A percentile compares a stretch with the other conserved stretches of the same genome.
These are phyloP conservation scores for Hevea brasiliensis DNA, from an alignment of 345 rosid genomes.

Conservation along the genomic window DNA sequence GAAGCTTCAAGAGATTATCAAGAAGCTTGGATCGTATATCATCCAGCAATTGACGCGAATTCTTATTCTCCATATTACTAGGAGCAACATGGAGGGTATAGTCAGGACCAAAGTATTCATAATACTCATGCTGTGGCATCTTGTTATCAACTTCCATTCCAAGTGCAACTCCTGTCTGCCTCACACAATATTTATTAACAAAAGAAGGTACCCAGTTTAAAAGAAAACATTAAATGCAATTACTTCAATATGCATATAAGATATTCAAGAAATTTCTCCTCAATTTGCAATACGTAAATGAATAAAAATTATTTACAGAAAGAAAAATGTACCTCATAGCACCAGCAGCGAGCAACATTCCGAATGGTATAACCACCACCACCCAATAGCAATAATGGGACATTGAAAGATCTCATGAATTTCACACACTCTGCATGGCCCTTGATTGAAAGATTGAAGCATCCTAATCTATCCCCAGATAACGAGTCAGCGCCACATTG, in stretches of 20 bases:
- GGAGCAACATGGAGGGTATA: slow-evolving; percentile 51
- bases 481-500: slow-evolving; percentile 72
- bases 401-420: slow-evolving; percentile 76
- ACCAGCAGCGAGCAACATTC: slow-evolving; percentile 80
- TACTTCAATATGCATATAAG: background rate
- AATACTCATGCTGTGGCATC: slow-evolving; percentile 82
- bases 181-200: slow-evolving; percentile 14
- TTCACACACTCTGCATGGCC: slow-evolving; percentile 80
- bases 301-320: background rate
- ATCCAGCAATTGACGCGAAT: slow-evolving; percentile 68
- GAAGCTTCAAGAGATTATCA: slow-evolving; percentile 83
- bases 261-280: background rate
- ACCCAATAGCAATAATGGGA: slow-evolving; percentile 61
- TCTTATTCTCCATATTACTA: slow-evolving; percentile 69
- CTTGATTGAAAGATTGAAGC: slow-evolving; percentile 69
- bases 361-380: slow-evolving; percentile 80
- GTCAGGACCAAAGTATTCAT: slow-evolving; percentile 51
- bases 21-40: slow-evolving; percentile 81
- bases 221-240: background rate
- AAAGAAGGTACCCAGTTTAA: slow-evolving; percentile 1
- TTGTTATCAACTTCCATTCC: slow-evolving; percentile 72
- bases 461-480: slow-evolving; percentile 71
- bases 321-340: slow-evolving; percentile 53
- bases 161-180: slow-evolving; percentile 68
- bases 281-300: background rate